Conservation (phyloP, 1,284 basidiomycete genomes). For the Coniophora puteana region DNA sequence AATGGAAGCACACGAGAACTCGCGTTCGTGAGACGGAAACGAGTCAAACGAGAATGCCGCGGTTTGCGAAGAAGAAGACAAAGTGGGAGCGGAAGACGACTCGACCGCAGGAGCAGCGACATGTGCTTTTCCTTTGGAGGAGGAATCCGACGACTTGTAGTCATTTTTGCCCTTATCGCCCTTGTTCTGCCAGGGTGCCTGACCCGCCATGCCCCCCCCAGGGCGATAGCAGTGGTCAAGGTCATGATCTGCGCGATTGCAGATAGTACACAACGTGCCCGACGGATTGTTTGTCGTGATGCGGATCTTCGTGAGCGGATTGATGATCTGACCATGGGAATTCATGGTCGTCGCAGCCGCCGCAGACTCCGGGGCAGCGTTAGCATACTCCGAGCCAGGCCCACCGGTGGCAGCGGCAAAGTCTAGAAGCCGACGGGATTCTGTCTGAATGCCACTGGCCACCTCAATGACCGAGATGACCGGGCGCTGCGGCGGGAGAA, state of each 20-base stretch:
- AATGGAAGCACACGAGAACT: background rate
- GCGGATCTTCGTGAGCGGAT: background rate
- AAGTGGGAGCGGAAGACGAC: background rate
- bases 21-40: background rate
- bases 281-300: background rate
- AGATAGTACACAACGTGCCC: background rate
- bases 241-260: background rate
- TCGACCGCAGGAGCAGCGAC: background rate
- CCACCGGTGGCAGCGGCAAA: no score
- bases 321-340: no score
- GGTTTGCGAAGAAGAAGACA: background rate
- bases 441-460: no score
- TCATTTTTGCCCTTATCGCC: no score
- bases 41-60: background rate
- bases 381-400: background rate
- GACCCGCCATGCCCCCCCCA: background rate
- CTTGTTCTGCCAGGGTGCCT: background rate
- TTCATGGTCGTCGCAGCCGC: background rate
- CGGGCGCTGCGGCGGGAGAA: no score
- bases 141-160: no score
- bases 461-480: no score
- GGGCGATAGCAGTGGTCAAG: background rate
- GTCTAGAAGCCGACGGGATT: no score
- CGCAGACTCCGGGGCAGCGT: background rate
- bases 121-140: background rate